These are phyloP conservation scores for Melampsora americana DNA, from an alignment of 1,284 basidiomycete genomes.

Conservation along the genomic window DNA sequence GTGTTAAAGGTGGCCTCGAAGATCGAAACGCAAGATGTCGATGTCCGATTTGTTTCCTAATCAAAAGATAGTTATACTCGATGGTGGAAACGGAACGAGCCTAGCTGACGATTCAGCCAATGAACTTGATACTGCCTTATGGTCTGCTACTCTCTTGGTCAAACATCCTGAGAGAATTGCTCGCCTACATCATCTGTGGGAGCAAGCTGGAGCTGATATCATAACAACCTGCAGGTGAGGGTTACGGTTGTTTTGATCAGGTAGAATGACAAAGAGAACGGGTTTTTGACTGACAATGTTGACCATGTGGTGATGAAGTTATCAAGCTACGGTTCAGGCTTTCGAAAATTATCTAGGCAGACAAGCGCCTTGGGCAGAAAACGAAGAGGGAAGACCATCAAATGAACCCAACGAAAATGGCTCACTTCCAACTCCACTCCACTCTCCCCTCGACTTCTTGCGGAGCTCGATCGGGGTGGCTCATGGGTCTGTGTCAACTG, in stretches of 20 bases:
- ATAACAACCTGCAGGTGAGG: slow-evolving; percentile 16
- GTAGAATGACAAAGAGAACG: background rate
- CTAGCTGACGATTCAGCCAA: slow-evolving; percentile 20
- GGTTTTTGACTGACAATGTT: background rate
- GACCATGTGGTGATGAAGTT: background rate
- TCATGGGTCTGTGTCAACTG: slow-evolving; percentile 13
- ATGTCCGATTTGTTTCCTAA: slow-evolving; percentile 17
- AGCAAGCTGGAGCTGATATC: slow-evolving; percentile 23
- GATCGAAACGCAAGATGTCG: background rate
- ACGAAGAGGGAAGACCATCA: background rate
- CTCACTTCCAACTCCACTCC: background rate
- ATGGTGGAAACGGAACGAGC: slow-evolving; percentile 32
- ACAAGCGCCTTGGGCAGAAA: background rate
- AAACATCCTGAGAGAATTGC: slow-evolving; percentile 11
- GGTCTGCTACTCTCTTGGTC: slow-evolving; percentile 25
- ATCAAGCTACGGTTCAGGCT: slow-evolving; percentile 23
- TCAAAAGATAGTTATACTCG: slow-evolving; percentile 7
- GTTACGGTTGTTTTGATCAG: background rate
- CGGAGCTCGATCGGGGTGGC: slow-evolving; percentile 5
- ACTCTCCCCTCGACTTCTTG: background rate
- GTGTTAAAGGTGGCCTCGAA: no score
- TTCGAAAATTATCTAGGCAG: slow-evolving; percentile 10
- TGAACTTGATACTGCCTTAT: background rate
- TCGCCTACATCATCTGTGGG: slow-evolving; percentile 17
- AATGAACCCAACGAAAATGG: background rate